These are phyloP conservation scores for Hemerocallis citrina DNA, from an alignment of 106 monocot genomes.

Conservation along the genomic window DNA sequence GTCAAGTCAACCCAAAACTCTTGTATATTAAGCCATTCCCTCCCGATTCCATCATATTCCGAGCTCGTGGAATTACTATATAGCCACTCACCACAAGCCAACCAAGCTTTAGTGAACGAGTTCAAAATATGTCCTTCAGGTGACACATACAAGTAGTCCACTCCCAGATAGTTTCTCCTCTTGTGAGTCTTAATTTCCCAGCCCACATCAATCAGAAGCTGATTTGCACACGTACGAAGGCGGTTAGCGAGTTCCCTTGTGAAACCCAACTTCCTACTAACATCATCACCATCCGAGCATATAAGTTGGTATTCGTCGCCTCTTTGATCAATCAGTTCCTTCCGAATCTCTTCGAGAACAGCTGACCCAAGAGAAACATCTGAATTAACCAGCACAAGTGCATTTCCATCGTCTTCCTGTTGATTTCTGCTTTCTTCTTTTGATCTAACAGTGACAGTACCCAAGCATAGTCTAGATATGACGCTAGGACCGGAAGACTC, in stretches of 20 bases:
- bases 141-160: conserved; percentile 21
- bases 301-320: neutral
- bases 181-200: conserved; percentile 34
- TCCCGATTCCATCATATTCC: conserved; percentile 14
- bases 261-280: neutral
- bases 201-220: conserved; percentile 43
- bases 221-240: conserved; percentile 53
- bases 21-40: conserved; percentile 42
- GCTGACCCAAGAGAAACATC: neutral
- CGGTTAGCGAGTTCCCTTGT: conserved; percentile 14
- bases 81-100: conserved; percentile 42
- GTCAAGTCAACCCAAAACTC: conserved; percentile 46
- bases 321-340: neutral
- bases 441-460: neutral
- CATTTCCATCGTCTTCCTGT: neutral
- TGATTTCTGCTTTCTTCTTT: neutral
- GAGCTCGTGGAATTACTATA: neutral
- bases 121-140: conserved; percentile 22
- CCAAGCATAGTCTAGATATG: conserved; percentile 22
- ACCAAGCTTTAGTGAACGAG: conserved; percentile 61
- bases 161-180: conserved; percentile 6
- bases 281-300: neutral
- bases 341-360: conserved; percentile 8
- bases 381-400: neutral
- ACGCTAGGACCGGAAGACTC: conserved; percentile 39